phyloP scores from a whole-genome alignment of 2,329 filamentous ascomycete genomes.

The Thielaviopsis punctulata region DNA sequence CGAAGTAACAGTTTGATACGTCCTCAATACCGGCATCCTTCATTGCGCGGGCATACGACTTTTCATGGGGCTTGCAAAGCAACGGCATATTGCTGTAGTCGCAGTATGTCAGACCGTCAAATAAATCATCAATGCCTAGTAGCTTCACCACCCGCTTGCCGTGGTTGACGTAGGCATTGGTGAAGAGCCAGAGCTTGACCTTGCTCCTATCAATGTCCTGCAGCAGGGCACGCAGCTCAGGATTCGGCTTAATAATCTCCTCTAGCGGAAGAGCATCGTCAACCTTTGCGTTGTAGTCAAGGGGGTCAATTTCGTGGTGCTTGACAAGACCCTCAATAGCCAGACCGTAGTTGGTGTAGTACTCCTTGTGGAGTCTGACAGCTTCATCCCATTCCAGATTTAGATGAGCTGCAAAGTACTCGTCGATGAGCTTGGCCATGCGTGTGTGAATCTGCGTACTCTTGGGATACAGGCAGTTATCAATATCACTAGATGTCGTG shows the following conservation, averaged over 20 bases:
- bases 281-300: constrained; percentile 88
- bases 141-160: constrained; percentile 66
- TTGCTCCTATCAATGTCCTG: constrained; percentile 68
- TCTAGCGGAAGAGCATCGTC: constrained; percentile 89
- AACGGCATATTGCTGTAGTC: constrained; percentile 62
- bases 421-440: constrained; percentile 69
- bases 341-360: constrained; percentile 93
- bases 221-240: constrained; percentile 56
- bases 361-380: constrained; percentile 69
- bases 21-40: constrained; percentile 55
- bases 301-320: constrained; percentile 84
- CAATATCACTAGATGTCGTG: constrained; percentile 61
- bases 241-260: constrained; percentile 62
- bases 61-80: constrained; percentile 69
- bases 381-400: constrained; percentile 61
- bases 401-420: constrained; percentile 50
- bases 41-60: constrained; percentile 85
- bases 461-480: constrained; percentile 91
- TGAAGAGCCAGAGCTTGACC: constrained; percentile 84
- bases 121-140: constrained; percentile 68
- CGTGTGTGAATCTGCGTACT: constrained; percentile 72
- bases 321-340: constrained; percentile 88
- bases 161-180: constrained; percentile 88
- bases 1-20: constrained; percentile 69
- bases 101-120: constrained; percentile 90